Conservation (phyloP, 805 yeast genomes). For the Lipomyces lipofer region DNA sequence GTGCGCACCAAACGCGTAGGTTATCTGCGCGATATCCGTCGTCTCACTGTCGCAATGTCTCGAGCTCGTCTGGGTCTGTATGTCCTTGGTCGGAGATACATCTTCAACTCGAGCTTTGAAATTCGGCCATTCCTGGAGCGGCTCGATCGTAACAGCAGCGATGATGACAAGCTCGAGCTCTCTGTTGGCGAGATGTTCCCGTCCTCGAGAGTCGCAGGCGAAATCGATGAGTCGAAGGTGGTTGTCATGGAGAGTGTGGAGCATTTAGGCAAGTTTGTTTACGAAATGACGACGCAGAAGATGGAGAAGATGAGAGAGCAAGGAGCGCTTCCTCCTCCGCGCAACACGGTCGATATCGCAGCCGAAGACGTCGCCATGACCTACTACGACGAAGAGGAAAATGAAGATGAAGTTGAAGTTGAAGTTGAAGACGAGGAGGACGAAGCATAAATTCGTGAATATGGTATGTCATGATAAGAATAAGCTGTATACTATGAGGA, state of each 20-base stretch:
- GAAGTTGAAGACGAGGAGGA: constrained; percentile 3
- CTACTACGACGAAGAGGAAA: not conserved
- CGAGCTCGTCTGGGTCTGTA: constrained; percentile 42
- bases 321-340: not conserved
- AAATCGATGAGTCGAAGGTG: constrained; percentile 17
- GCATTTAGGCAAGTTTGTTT: constrained; percentile 39
- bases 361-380: not conserved
- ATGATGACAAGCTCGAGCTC: constrained; percentile 33
- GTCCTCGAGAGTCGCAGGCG: constrained; percentile 12
- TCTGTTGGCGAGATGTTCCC: constrained; percentile 40
- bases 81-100: constrained; percentile 35
- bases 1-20: constrained; percentile 40
- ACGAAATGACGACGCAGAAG: constrained; percentile 38
- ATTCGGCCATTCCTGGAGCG: constrained; percentile 17
- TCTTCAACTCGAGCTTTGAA: constrained; percentile 26
- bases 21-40: constrained; percentile 33
- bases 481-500: no score
- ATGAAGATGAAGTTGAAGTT: constrained; percentile 1
- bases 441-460: not conserved
- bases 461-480: no score
- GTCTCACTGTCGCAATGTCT: constrained; percentile 37
- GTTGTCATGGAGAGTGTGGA: constrained; percentile 38
- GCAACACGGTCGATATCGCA: not conserved
- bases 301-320: constrained; percentile 15
- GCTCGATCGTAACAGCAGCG: constrained; percentile 7